Base-by-base conservation (phyloP, 306 rosid species). In the Lathyrus tuberosus region DNA sequence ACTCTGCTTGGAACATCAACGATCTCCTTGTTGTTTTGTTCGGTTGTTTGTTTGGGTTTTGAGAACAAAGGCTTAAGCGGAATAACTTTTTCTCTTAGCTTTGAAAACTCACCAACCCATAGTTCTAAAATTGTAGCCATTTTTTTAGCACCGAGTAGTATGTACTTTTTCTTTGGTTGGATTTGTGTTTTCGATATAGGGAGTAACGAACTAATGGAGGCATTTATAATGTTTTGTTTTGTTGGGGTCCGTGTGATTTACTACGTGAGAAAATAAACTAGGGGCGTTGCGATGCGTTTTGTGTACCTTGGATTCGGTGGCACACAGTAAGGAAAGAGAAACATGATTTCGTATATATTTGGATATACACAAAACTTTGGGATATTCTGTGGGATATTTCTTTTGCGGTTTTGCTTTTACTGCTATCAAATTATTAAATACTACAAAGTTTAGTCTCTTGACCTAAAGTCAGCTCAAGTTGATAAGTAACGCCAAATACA, bases 101-200 rank as follows among this genome's bases (percentile, higher is more conserved):
- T 90, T 41, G 85, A 74, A 0, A 94, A 76, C 92, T 90, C 88
- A 53, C 67, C 87, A 81, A 79, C 80, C 90, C 97, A 94, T 15
- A 57, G 76, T 20, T 88, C 87, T 20, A 89, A 81, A 77, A 77
- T 54, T 6, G 91, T 89, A 64, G 97, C 71, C 97, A 93, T 92
- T 49, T 81, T 74, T 20, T 33, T 56, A 56, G 40, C 40, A 33
- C 38, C 5, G 35, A 5, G 35, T 31, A 33, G 1, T 5, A 4
- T 20, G 6, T 31, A 5, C 4, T 62, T 2, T 2, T 52, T 6
- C 26, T 47, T 2, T 16, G 26, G 20, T 24, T 12, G 31, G 12
- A 9, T 68, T 53, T 53, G 10, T 22, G 54, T 4, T 20, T 53
- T 49, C 12, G 3, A 16, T 16, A 10, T 17, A 8, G 31, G 13